Evolutionary conservation across 352 stramenopile species (phyloP), one percentile per base, ranked within the genome.

Genomic region (Phytophthora constricta): DNA sequence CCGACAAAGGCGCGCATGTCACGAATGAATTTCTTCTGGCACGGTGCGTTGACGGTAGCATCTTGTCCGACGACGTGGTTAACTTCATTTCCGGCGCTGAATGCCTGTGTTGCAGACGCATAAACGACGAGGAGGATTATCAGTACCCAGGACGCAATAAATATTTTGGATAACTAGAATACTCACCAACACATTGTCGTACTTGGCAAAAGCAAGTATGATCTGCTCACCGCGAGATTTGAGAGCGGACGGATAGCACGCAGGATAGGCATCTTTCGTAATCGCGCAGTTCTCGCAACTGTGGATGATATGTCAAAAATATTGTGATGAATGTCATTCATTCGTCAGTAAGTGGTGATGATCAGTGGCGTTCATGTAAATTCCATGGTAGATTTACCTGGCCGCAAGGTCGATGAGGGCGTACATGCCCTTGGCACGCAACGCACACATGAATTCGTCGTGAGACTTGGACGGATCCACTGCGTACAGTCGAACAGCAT

Each of bases 1-100:
- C 51, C 59, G 11, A 94, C 72, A 71, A 90, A 96, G 9, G 59
- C 64, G 39, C 89, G 76, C 85, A 96, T 94, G 57, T 96, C 90
- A 4, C 79, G 72, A 33, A 97, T 70, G 51, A 96, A 96, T 63
- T 96, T 96, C 69, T 97, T 97, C 60, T 95, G 86, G 67, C 90
- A 97, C 9, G 90, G 81, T 10, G 82, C 86, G 51, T 96, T 95
- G 10, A 73, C 68, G 10, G 58, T 61, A 1, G 69, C 55, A 13
- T 75, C 64, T 0, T 46, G 41, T 42, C 2, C n/a, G 8, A 87
- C 74, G n/a, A 79, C 73, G 53, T 95, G 74, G 60, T 95, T 95
- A 26, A 93, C 67, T 67, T 96, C 89, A 68, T 96, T 96, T 34
- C 87, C 89, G 4, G 76, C 86, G 53, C 83, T 91, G 62, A 93